Percentiles rank a stretch among this genome's conserved stretches.
These are phyloP conservation scores for Yarrowia galli DNA, from an alignment of 1,139 yeast species.

Conservation along the genomic window DNA sequence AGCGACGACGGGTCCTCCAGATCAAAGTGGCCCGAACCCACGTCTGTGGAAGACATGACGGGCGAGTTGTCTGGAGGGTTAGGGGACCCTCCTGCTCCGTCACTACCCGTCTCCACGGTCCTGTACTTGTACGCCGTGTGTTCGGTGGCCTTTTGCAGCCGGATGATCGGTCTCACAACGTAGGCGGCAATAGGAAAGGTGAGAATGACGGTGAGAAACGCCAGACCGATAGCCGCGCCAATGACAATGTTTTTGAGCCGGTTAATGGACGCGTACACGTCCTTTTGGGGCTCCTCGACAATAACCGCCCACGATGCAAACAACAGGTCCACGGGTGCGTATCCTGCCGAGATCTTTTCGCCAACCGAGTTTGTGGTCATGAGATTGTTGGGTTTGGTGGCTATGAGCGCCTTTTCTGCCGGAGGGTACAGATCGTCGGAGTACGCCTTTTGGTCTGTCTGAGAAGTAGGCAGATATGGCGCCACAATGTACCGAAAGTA, in stretches of 20 bases:
- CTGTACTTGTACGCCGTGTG: slow-evolving; percentile 51
- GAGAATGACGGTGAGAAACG: slow-evolving; percentile 72
- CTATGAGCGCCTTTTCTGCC: slow-evolving; percentile 5
- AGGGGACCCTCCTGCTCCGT: neutral
- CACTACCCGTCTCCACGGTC: neutral
- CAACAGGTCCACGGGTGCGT: slow-evolving; percentile 60
- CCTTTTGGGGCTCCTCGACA: slow-evolving; percentile 67
- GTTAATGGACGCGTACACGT: slow-evolving; percentile 68
- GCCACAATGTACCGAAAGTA: slow-evolving; percentile 23
- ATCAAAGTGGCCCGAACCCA: neutral
- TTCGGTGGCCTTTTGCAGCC: slow-evolving; percentile 85
- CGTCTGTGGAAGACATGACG: neutral
- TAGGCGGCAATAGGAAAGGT: slow-evolving; percentile 85
- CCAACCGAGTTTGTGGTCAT: slow-evolving; percentile 48
- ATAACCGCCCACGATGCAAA: slow-evolving; percentile 76
- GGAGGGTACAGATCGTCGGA: slow-evolving; percentile 44
- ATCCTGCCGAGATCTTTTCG: slow-evolving; percentile 72
- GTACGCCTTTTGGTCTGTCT: slow-evolving; percentile 51
- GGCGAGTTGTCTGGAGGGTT: slow-evolving; percentile 16
- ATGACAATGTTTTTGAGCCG: slow-evolving; percentile 71
- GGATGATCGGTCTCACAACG: slow-evolving; percentile 84
- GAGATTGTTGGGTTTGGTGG: slow-evolving; percentile 21
- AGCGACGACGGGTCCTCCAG: neutral
- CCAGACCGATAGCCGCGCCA: slow-evolving; percentile 81
- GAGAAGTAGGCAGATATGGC: neutral